Percentiles rank a stretch among this genome's conserved stretches.
phyloP scores from a whole-genome alignment of 2,329 filamentous ascomycete genomes.

The Tolypocladium amazonense region DNA sequence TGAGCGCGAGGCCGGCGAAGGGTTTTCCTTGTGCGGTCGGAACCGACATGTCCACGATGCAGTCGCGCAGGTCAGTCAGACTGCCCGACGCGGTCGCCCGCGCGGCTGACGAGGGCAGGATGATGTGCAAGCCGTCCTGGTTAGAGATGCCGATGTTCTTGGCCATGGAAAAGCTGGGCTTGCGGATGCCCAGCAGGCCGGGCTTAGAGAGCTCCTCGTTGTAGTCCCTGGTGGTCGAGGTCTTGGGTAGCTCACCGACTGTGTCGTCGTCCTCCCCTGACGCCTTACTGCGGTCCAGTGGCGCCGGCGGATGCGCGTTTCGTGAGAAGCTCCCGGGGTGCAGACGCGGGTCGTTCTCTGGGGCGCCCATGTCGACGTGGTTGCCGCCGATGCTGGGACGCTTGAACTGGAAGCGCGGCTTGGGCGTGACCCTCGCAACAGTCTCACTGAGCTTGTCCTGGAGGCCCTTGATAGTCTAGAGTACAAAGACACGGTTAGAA shows the following conservation, averaged over 20 bases:
- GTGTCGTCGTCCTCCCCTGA: constrained; percentile 19
- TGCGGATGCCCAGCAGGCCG: constrained; percentile 33
- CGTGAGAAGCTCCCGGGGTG: constrained; percentile 23
- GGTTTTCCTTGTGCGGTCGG: constrained; percentile 45
- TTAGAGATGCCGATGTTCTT: constrained; percentile 54
- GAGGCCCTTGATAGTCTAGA: constrained; percentile 66
- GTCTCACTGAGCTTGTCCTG: constrained; percentile 68
- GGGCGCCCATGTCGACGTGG: constrained; percentile 31
- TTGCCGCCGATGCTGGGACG: constrained; percentile 12
- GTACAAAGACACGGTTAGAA: neutral
- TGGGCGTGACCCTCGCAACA: constrained; percentile 57
- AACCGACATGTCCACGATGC: constrained; percentile 71
- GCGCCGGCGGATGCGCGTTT: constrained; percentile 10
- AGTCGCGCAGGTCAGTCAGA: constrained; percentile 56
- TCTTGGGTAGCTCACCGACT: constrained; percentile 24
- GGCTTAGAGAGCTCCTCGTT: constrained; percentile 42
- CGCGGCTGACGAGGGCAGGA: constrained; percentile 60
- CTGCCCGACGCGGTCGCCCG: constrained; percentile 64
- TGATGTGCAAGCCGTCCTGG: constrained; percentile 62
- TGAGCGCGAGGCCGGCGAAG: constrained; percentile 60
- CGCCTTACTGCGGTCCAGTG: constrained; percentile 5
- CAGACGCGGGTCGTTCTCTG: constrained; percentile 32
- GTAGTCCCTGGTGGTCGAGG: constrained; percentile 36
- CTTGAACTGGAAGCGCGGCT: constrained; percentile 76
- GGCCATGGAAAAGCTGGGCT: constrained; percentile 53